Evolutionary conservation across 192 early-diverging fungal species (phyloP).

Genomic region (Backusella luteola): DNA sequence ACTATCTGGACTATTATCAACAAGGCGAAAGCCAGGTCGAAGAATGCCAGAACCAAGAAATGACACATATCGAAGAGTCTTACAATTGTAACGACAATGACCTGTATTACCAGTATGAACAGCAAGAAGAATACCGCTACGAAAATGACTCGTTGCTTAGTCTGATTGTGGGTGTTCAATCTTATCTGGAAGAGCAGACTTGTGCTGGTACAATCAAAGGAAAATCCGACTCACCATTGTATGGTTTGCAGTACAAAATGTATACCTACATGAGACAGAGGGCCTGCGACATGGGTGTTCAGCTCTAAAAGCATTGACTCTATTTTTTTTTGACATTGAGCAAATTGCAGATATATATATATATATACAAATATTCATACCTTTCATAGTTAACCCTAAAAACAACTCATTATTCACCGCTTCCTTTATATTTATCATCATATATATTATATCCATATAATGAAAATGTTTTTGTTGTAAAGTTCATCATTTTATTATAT

Average conservation of each 20-base stretch:
- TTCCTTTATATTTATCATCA: background rate
- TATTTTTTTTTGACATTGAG: background rate
- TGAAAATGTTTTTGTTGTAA: conserved; percentile 9
- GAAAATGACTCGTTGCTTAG: conserved; percentile 2
- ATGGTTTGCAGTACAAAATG: conserved; percentile 35
- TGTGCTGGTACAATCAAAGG: background rate
- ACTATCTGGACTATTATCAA: background rate
- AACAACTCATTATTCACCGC: conserved; percentile 6
- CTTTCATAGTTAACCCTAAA: background rate
- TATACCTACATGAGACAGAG: conserved; percentile 31
- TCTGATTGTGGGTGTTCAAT: background rate
- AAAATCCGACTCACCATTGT: conserved; percentile 28
- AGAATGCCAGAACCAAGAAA: background rate
- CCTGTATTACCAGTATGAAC: background rate
- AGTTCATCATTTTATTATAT: conserved; percentile 8
- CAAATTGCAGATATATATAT: background rate
- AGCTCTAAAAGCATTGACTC: background rate
- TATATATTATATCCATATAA: conserved; percentile 3
- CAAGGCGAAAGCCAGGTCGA: background rate
- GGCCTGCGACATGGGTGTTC: conserved; percentile 26
- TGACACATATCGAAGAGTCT: background rate
- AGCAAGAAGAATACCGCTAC: background rate
- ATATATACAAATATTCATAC: background rate
- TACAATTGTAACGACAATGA: background rate
- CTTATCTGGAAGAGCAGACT: background rate